These are phyloP conservation scores for Calonectria hawksworthii DNA, from an alignment of 2,329 filamentous ascomycete species.

Conservation along the genomic window DNA sequence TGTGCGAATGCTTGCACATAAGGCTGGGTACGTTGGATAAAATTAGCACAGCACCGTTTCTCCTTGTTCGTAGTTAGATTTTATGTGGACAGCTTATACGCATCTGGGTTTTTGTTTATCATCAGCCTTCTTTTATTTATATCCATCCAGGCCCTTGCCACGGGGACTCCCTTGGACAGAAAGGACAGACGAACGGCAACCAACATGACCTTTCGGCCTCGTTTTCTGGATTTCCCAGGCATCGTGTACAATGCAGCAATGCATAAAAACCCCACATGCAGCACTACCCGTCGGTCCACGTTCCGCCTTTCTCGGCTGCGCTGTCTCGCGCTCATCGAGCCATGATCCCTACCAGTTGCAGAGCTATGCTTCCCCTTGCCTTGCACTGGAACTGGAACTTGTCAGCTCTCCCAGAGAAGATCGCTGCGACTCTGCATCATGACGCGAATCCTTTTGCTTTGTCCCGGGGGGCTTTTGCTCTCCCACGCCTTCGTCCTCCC, in stretches of 20 bases:
- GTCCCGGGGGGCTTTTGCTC: background rate
- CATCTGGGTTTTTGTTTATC: background rate
- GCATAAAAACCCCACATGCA: background rate
- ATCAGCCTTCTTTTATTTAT: background rate
- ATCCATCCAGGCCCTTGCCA: background rate
- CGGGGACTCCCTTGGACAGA: background rate
- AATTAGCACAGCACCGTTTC: background rate
- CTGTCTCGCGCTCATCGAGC: background rate
- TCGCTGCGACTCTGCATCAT: background rate
- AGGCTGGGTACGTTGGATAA: background rate
- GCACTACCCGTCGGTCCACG: slow-evolving; percentile 6
- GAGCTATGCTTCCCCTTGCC: background rate
- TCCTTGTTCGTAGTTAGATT: background rate
- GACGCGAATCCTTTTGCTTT: background rate
- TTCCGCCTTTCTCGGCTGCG: background rate
- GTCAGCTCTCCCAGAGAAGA: background rate
- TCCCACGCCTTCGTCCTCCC: background rate
- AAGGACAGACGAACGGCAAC: background rate
- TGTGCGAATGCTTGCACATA: background rate
- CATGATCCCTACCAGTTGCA: background rate
- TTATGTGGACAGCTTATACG: background rate
- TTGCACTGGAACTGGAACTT: background rate
- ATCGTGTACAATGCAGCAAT: slow-evolving; percentile 3
- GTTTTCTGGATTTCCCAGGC: background rate
- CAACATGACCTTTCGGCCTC: background rate